These are phyloP conservation scores for Mortierella sp. DNA, from an alignment of 371 early-diverging fungal genomes.

Conservation along the genomic window DNA sequence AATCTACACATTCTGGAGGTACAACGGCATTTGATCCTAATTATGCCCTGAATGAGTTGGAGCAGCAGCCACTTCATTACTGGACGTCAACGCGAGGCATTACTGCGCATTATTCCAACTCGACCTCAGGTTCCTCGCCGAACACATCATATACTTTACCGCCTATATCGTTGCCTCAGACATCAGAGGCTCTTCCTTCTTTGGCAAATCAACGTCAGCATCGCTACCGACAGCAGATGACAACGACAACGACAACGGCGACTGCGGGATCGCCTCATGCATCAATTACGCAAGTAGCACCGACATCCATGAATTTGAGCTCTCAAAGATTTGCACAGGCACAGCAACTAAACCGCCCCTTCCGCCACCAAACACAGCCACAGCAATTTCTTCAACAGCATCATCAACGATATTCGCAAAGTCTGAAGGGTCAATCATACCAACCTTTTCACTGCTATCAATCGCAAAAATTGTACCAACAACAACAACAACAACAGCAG, in stretches of 20 bases:
- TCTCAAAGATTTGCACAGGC: neutral
- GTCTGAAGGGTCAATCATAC: neutral
- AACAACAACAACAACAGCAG: conserved; percentile 1
- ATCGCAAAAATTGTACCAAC: neutral
- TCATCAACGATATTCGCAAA: neutral
- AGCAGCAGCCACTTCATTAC: neutral
- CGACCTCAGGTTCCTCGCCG: neutral
- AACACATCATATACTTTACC: neutral
- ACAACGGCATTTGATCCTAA: neutral
- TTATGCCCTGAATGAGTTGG: neutral
- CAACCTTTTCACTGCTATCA: conserved; percentile 4
- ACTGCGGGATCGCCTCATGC: neutral
- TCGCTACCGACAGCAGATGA: neutral
- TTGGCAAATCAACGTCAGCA: neutral
- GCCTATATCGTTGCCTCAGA: neutral
- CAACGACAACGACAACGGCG: no score
- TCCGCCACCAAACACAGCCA: neutral
- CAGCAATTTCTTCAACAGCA: neutral
- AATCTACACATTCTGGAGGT: neutral
- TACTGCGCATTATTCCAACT: neutral
- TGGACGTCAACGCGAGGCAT: neutral
- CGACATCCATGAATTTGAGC: neutral
- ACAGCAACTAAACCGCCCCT: neutral
- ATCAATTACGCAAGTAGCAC: neutral
- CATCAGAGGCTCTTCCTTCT: neutral